Percentiles rank a stretch among this genome's conserved stretches.
phyloP scores from a whole-genome alignment of 140 eudicot species.

The Ambrosia hybrid region DNA sequence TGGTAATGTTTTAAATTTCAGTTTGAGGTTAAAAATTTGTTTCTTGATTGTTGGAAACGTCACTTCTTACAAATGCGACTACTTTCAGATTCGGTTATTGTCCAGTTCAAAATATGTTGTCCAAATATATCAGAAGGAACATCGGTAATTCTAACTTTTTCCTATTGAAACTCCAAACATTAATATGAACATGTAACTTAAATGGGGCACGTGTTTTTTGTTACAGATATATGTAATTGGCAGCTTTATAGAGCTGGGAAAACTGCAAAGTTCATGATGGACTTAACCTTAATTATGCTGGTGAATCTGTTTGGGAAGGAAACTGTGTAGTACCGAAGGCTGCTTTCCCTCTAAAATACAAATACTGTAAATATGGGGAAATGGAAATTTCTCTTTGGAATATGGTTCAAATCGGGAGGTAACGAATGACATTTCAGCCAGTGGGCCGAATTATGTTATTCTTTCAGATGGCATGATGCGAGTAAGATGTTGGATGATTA shows the following conservation, averaged over 20 bases:
- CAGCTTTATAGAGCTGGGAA: slow-evolving; percentile 66
- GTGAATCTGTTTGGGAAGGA: slow-evolving; percentile 88
- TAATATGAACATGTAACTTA: background rate
- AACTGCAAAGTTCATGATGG: slow-evolving; percentile 74
- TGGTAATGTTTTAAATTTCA: slow-evolving; percentile 37
- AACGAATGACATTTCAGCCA: slow-evolving; percentile 49
- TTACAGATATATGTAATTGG: slow-evolving; percentile 85
- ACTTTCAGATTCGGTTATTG: slow-evolving; percentile 68
- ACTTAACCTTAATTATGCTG: slow-evolving; percentile 72
- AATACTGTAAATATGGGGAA: slow-evolving; percentile 69
- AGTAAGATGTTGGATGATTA: slow-evolving; percentile 45
- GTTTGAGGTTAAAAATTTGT: background rate
- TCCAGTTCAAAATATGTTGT: slow-evolving; percentile 87
- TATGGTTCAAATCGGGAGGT: slow-evolving; percentile 78
- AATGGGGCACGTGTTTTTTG: slow-evolving; percentile 10
- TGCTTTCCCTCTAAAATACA: slow-evolving; percentile 85
- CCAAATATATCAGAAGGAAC: slow-evolving; percentile 75
- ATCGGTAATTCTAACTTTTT: slow-evolving; percentile 52
- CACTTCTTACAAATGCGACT: background rate
- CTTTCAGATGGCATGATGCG: slow-evolving; percentile 96
- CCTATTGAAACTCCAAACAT: background rate
- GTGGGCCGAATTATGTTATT: slow-evolving; percentile 67
- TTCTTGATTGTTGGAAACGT: background rate
- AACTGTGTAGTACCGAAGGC: slow-evolving; percentile 62
- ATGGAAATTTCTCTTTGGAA: slow-evolving; percentile 59